A percentile compares a stretch with the other conserved stretches of the same genome.
These are phyloP conservation scores for Halteria grandinella DNA, from an alignment of 73 alveolate genomes.

Conservation along the genomic window DNA sequence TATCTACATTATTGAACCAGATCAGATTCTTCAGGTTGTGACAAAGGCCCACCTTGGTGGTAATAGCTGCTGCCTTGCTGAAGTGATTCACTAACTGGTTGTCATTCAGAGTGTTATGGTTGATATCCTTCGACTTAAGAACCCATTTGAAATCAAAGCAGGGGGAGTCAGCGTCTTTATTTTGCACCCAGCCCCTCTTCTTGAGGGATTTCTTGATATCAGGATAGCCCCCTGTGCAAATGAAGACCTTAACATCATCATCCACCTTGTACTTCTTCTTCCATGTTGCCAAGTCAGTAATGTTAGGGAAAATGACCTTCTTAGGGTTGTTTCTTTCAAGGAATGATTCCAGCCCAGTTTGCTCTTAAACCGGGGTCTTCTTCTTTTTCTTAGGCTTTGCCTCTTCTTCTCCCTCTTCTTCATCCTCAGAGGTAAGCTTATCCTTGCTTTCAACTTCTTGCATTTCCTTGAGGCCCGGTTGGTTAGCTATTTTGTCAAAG, in stretches of 20 bases:
- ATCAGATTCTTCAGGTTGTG: slow-evolving; percentile 87
- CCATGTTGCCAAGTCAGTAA: slow-evolving; percentile 74
- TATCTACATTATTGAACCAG: slow-evolving; percentile 92
- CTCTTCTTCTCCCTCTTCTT: slow-evolving; percentile 15
- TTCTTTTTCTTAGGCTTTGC: slow-evolving; percentile 15
- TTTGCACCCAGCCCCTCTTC: slow-evolving; percentile 96
- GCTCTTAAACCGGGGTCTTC: slow-evolving; percentile 14
- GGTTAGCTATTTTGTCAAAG: slow-evolving; percentile 35
- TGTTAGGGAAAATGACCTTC: slow-evolving; percentile 54
- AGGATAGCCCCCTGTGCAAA: slow-evolving; percentile 89
- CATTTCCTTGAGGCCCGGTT: slow-evolving; percentile 32
- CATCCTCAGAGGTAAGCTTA: slow-evolving; percentile 26
- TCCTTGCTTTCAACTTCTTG: too few species aligned
- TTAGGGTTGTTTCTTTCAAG: slow-evolving; percentile 64
- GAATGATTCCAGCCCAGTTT: slow-evolving; percentile 25
- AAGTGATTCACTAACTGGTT: slow-evolving; percentile 90
- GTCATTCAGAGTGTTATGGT: slow-evolving; percentile 80
- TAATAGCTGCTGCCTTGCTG: slow-evolving; percentile 83
- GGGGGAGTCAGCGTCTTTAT: slow-evolving; percentile 83
- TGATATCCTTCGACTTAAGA: slow-evolving; percentile 86
- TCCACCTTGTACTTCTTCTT: slow-evolving; percentile 73
- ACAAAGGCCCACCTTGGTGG: slow-evolving; percentile 94
- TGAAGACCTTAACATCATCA: slow-evolving; percentile 68
- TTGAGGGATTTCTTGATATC: slow-evolving; percentile 83
- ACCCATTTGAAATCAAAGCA: slow-evolving; percentile 91